Evolutionary conservation across 139 green algal species (phyloP), one percentile per base, ranked within the genome.

Genomic region (Chlorella ohadii): DNA sequence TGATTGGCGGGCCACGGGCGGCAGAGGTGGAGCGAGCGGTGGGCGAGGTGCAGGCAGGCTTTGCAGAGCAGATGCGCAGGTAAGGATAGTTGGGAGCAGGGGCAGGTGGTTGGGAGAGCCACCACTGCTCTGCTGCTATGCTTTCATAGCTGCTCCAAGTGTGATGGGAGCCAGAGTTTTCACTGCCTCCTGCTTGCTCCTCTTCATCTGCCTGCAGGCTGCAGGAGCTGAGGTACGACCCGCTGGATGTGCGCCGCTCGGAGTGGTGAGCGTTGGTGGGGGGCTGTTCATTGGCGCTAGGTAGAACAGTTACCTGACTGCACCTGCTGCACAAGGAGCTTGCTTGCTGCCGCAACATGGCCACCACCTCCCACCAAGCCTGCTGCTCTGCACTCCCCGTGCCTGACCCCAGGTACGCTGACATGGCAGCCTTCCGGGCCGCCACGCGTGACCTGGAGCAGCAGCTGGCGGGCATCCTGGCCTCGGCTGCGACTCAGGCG

Each of bases 401-500:
- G 51, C 15, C 12, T 22, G 2, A 2, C 15, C 15, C 51, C 19
- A 59, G 51, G 80, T 85, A 85, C 22, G 55, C 51, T 19, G 80
- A 85, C 56, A 70, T 85, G 68, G 68, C 80, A 1, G 39, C 55
- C 12, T 85, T 85, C 55, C 25, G 70, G 0, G 36, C 38, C 1
- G 17, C 38, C 22, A 34, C 36, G 9, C 68, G 80, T 16, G 70
- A 85, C 56, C 70, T 85, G n/a, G 80, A 85, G 80, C 55, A 71
- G 41, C 71, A 73, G 68, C 56, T 85, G 51, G 70, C 31, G 27
- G 79, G 64, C 36, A 64, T 79, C 7, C 38, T 85, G 17, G 70
- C 27, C 34, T 65, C 56, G 1, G 55, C 36, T 25, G 70, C 36
- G 9, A 38, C 15, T 17, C n/a, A 61, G 27, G 67, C 80, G 0